These are phyloP conservation scores for Cucurbita ficifolia DNA, from an alignment of 306 rosid genomes.

Conservation along the genomic window DNA sequence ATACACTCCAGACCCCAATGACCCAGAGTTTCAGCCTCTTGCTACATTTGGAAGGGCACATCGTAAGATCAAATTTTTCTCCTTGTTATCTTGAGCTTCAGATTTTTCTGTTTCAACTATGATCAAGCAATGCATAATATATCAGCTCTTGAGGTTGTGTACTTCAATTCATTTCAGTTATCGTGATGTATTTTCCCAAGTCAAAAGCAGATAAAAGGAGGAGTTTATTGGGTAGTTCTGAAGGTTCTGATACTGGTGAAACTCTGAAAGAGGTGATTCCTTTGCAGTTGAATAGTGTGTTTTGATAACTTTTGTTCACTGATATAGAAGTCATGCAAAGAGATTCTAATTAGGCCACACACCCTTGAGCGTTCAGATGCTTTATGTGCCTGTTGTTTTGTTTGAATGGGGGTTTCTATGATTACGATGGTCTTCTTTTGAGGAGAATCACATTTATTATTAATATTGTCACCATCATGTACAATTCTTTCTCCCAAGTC, in stretches of 20 bases:
- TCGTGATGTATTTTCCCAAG: constrained; percentile 66
- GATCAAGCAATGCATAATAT: background rate
- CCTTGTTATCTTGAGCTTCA: background rate
- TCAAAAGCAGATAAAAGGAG: constrained; percentile 49
- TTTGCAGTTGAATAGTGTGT: constrained; percentile 3
- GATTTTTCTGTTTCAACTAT: background rate
- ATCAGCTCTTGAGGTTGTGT: constrained; percentile 8
- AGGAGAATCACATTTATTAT: background rate
- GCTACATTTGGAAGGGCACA: constrained; percentile 66
- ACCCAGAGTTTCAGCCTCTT: constrained; percentile 73
- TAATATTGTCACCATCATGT: background rate
- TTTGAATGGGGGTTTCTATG: background rate
- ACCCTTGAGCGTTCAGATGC: background rate
- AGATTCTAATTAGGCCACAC: background rate
- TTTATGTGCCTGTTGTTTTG: background rate
- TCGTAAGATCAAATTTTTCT: constrained; percentile 22
- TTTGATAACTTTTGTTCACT: background rate
- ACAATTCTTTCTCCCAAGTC: background rate
- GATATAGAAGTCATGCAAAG: background rate
- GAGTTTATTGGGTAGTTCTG: constrained; percentile 53
- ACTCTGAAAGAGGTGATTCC: constrained; percentile 37
- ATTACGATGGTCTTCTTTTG: background rate
- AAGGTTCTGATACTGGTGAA: constrained; percentile 39
- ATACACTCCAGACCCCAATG: constrained; percentile 69
- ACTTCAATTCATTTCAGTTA: constrained; percentile 42